A percentile compares a stretch with the other conserved stretches of the same genome.
Evolutionary conservation across 2,329 filamentous ascomycete species (phyloP).

Genomic region (Colletotrichum shisoi): DNA sequence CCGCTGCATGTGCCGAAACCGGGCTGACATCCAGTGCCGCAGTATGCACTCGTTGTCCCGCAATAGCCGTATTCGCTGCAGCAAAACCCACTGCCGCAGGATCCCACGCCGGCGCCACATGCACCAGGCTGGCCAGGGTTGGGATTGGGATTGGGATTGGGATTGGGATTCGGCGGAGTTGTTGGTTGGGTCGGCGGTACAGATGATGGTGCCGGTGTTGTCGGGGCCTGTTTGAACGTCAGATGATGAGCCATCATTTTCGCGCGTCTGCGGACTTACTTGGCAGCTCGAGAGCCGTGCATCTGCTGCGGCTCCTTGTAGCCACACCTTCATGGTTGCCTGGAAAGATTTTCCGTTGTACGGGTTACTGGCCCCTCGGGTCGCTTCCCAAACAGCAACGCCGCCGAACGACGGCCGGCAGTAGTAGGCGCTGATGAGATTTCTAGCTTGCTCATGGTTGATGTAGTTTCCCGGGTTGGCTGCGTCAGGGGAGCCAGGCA

Average conservation of each 20-base stretch:
- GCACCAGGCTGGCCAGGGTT: conserved; percentile 17
- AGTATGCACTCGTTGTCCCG: conserved; percentile 36
- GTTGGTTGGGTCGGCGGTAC: not conserved
- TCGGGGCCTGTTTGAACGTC: conserved; percentile 3
- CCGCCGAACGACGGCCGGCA: conserved; percentile 44
- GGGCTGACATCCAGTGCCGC: conserved; percentile 36
- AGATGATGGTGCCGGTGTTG: not conserved
- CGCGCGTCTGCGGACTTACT: not conserved
- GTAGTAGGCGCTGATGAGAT: conserved; percentile 44
- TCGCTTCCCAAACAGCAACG: conserved; percentile 47
- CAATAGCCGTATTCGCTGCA: conserved; percentile 41
- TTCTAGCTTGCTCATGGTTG: conserved; percentile 37
- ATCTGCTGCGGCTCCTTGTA: conserved; percentile 22
- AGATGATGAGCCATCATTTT: not conserved
- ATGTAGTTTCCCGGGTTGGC: conserved; percentile 43
- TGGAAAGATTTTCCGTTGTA: conserved; percentile 38
- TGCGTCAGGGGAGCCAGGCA: conserved; percentile 44
- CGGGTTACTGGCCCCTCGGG: conserved; percentile 36
- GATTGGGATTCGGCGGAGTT: conserved; percentile 1
- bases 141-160: not conserved
- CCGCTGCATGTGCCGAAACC: conserved; percentile 38
- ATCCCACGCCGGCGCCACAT: conserved; percentile 26
- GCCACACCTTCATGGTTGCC: conserved; percentile 33
- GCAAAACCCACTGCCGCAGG: conserved; percentile 34
- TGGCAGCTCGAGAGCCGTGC: conserved; percentile 12